Base-by-base conservation (phyloP, 2,329 filamentous ascomycete species). In the Diaporthe sp. region DNA sequence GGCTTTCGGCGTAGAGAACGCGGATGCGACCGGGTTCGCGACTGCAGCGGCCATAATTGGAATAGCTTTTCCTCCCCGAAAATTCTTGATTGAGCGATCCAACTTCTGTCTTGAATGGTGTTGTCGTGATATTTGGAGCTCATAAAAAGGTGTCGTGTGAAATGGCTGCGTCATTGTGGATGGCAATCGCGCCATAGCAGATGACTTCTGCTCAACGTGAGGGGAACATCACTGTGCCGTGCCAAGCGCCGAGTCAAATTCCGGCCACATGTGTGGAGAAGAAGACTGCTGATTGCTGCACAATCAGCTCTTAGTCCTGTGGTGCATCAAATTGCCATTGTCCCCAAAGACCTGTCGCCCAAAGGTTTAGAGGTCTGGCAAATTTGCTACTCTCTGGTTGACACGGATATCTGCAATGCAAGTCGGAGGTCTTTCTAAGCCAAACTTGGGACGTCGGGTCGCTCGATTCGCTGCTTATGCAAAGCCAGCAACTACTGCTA, bases 91-190 rank as follows among this genome's bases (percentile, higher is more conserved):
- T 39, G 13, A 55, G 4, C 2, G 5, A 13, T 42, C 12, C n/a
- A 28, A 22, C 3, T 19, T 15, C 4, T 25, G 10, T 34, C 12
- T 37, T 39, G 31, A 42, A 34, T 3, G 8, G 13, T 25, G 8
- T 22, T 10, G 4, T 68, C 22, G 7, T 39, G 46, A 9, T 39
- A 12, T 6, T 6, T 25, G n/a, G 1, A 22, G 34, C 42, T 62
- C 9, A 55, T 39, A n/a, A 34, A 17, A 37, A n/a, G 2, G 4
- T 61, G 37, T 37, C 37, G 10, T 39, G 37, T 28, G 22, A 19
- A 22, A 34, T 44, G 60, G 53, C 71, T 62, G 51, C 74, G 74
- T 74, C 71, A 76, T 76, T 58, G 71, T 60, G 74, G 71, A 42
- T 51, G 53, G 62, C 34, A 28, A 76, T 76, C 58, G 71, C 71